Evolutionary conservation across 805 yeast genomes (phyloP).

Genomic region (Saccharomycopsis guyanensis): DNA sequence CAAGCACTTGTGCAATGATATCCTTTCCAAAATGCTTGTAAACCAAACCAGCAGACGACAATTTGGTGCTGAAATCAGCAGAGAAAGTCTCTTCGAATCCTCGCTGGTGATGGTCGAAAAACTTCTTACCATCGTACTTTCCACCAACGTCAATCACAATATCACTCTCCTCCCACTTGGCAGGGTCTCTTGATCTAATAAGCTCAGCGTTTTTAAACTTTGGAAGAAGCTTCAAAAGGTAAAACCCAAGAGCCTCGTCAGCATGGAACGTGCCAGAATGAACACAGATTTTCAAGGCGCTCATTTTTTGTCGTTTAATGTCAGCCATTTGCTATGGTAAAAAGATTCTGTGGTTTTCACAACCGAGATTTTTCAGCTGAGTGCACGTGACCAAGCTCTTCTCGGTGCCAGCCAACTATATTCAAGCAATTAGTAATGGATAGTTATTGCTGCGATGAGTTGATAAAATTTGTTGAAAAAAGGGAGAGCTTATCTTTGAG

Average conservation of each 20-base stretch:
- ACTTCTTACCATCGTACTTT: conserved; percentile 75
- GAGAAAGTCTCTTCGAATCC: conserved; percentile 76
- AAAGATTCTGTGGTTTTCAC: too few species aligned
- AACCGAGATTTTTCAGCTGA: too few species aligned
- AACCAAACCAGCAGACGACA: conserved; percentile 89
- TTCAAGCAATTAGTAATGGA: too few species aligned
- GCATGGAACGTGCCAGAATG: conserved; percentile 95
- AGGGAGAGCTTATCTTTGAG: too few species aligned
- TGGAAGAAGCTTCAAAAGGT: conserved; percentile 68
- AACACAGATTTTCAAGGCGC: conserved; percentile 56
- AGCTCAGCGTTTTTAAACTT: conserved; percentile 57
- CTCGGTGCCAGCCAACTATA: too few species aligned
- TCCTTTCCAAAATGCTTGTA: conserved; percentile 80
- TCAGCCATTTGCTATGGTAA: background rate
- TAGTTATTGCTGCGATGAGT: too few species aligned
- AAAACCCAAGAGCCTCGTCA: conserved; percentile 92
- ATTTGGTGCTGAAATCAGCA: conserved; percentile 57
- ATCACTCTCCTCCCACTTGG: conserved; percentile 77
- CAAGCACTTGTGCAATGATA: conserved; percentile 45
- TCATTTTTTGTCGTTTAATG: background rate
- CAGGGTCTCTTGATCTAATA: conserved; percentile 77
- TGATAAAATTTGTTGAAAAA: too few species aligned
- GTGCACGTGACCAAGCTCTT: too few species aligned
- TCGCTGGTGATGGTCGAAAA: conserved; percentile 94
- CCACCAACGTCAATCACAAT: conserved; percentile 95